These are phyloP conservation scores for Stylonectria norvegica DNA, from an alignment of 2,329 filamentous ascomycete genomes.

Conservation along the genomic window DNA sequence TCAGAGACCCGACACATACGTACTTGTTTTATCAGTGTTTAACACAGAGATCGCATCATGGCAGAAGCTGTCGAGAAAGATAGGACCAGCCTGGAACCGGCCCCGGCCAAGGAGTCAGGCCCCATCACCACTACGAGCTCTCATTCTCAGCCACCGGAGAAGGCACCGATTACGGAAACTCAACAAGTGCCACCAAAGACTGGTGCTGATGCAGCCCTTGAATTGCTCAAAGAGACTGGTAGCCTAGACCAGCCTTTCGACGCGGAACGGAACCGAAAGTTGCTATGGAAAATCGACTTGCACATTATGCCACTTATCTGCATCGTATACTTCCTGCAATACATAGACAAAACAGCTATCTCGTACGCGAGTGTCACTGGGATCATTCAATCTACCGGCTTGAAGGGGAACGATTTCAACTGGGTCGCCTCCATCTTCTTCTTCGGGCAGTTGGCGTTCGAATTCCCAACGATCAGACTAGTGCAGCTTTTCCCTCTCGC, in stretches of 20 bases:
- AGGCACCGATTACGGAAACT: too few relatives aligned
- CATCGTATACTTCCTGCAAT: slow-evolving; percentile 22
- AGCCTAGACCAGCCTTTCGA: slow-evolving; percentile 10
- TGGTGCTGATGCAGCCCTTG: slow-evolving; percentile 16
- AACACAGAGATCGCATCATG: slow-evolving; percentile 6
- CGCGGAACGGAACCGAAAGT: slow-evolving; percentile 9
- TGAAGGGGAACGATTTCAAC: slow-evolving; percentile 41
- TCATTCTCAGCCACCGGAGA: too few relatives aligned
- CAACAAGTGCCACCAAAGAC: not conserved
- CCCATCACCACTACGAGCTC: not conserved
- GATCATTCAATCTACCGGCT: slow-evolving; percentile 28
- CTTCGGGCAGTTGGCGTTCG: slow-evolving; percentile 35
- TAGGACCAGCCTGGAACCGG: not conserved
- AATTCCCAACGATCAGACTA: slow-evolving; percentile 37
- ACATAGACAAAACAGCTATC: slow-evolving; percentile 26
- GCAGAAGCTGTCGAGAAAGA: slow-evolving; percentile 2
- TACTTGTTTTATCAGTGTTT: not conserved
- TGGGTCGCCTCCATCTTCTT: slow-evolving; percentile 34
- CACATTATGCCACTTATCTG: slow-evolving; percentile 25
- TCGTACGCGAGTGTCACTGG: slow-evolving; percentile 25
- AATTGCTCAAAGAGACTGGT: slow-evolving; percentile 14
- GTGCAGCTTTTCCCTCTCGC: slow-evolving; percentile 38
- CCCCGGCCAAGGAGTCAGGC: not conserved
- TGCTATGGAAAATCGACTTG: slow-evolving; percentile 19
- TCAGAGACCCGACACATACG: not conserved